A percentile compares a stretch with the other conserved stretches of the same genome.
Conservation (phyloP, 768 basidiomycete genomes). For the Lactifluus echinatus region DNA sequence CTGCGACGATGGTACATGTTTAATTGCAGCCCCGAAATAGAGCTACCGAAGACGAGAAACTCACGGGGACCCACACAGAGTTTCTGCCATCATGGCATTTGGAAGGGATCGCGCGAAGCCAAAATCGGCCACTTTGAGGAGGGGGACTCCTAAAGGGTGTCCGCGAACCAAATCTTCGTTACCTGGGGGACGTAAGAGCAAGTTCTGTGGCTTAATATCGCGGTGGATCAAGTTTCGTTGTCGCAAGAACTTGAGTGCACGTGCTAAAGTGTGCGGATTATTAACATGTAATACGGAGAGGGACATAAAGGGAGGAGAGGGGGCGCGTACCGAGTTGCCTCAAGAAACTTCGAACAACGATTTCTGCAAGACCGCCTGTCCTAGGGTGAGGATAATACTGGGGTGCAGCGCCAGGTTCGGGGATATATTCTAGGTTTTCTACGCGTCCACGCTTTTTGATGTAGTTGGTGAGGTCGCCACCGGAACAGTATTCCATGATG, state of each 20-base stretch:
- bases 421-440: conserved; percentile 76
- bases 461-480: conserved; percentile 92
- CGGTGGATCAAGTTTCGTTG: conserved; percentile 87
- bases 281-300: not conserved
- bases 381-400: conserved; percentile 89
- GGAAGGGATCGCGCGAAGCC: conserved; percentile 93
- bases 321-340: conserved; percentile 68
- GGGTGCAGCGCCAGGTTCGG: conserved; percentile 55
- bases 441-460: conserved; percentile 97
- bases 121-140: conserved; percentile 96
- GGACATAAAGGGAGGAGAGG: not conserved
- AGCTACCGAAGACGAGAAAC: conserved; percentile 26
- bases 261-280: conserved; percentile 42
- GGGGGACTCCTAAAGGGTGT: conserved; percentile 86
- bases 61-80: conserved; percentile 93
- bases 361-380: conserved; percentile 83
- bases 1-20: conserved; percentile 31
- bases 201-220: conserved; percentile 98
- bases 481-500: conserved; percentile 96
- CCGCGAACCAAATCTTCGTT: conserved; percentile 75
- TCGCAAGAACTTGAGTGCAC: conserved; percentile 88
- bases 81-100: conserved; percentile 92
- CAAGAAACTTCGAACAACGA: conserved; percentile 85
- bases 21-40: too few species aligned
- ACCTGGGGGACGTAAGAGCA: conserved; percentile 78